phyloP scores from a whole-genome alignment of 371 early-diverging fungal genomes.

The Entomophthora muscae region DNA sequence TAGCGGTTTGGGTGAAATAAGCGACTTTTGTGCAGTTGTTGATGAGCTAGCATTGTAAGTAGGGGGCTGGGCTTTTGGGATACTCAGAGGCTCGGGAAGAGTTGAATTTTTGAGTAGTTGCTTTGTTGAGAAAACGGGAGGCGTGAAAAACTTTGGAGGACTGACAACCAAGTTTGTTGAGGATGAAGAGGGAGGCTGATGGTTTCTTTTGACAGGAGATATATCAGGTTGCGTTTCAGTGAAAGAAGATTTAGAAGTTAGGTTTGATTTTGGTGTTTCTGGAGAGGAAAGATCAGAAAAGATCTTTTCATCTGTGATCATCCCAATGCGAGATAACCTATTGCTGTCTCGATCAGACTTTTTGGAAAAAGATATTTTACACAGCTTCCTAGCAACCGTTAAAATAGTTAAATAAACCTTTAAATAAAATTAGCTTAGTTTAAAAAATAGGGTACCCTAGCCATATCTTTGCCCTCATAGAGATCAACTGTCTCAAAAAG shows the following conservation, averaged over 20 bases:
- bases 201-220: background rate
- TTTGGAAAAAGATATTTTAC: background rate
- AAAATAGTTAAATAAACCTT: conserved; percentile 5
- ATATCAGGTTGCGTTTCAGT: no score
- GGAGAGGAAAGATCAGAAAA: background rate
- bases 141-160: background rate
- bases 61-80: background rate
- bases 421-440: background rate
- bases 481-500: conserved; percentile 85
- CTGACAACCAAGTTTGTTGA: background rate
- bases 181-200: background rate
- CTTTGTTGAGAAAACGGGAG: background rate
- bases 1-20: background rate
- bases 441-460: conserved; percentile 28
- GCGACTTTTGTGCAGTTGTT: background rate
- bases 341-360: background rate
- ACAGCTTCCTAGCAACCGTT: conserved; percentile 1
- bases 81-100: background rate
- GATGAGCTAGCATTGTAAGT: background rate
- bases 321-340: background rate
- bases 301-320: background rate
- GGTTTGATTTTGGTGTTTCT: background rate
- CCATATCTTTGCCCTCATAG: conserved; percentile 75
- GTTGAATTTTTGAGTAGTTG: background rate
- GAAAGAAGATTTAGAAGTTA: no score